Conservation (phyloP, 2,329 filamentous ascomycete species). For the Penicillium polonicum region DNA sequence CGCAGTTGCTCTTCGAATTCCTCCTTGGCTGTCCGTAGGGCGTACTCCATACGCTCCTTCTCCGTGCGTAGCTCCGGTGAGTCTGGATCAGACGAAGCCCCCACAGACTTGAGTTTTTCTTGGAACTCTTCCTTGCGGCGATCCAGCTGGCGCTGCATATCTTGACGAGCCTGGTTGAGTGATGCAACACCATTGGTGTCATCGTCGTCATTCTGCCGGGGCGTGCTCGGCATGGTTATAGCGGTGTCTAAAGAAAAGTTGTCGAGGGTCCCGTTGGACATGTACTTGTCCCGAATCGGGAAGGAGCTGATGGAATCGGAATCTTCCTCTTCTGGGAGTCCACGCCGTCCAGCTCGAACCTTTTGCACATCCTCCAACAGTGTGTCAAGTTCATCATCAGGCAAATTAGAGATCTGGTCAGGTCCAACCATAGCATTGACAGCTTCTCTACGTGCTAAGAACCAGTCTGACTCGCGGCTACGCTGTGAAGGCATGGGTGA, state of each 20-base stretch:
- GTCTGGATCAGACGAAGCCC: slow-evolving; percentile 68
- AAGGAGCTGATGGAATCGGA: slow-evolving; percentile 86
- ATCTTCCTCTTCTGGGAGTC: slow-evolving; percentile 69
- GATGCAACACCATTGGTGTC: slow-evolving; percentile 59
- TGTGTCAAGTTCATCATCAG: slow-evolving; percentile 89
- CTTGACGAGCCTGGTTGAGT: slow-evolving; percentile 72
- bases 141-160: slow-evolving; percentile 79
- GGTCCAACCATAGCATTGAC: slow-evolving; percentile 83
- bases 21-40: slow-evolving; percentile 71
- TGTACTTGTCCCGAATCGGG: slow-evolving; percentile 86
- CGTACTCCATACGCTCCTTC: slow-evolving; percentile 81
- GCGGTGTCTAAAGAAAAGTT: slow-evolving; percentile 95
- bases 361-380: slow-evolving; percentile 92
- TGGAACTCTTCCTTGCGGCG: slow-evolving; percentile 81
- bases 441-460: slow-evolving; percentile 88
- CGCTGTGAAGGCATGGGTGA: slow-evolving; percentile 73
- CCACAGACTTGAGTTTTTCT: slow-evolving; percentile 71
- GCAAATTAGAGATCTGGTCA: slow-evolving; percentile 84
- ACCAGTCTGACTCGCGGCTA: slow-evolving; percentile 84
- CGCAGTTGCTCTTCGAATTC: slow-evolving; percentile 86
- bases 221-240: slow-evolving; percentile 91
- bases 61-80: slow-evolving; percentile 81
- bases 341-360: slow-evolving; percentile 79
- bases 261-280: slow-evolving; percentile 90
- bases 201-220: slow-evolving; percentile 66